Percentiles rank a stretch among this genome's conserved stretches.
phyloP scores from a whole-genome alignment of 306 rosid genomes.

The Sindora glabra region DNA sequence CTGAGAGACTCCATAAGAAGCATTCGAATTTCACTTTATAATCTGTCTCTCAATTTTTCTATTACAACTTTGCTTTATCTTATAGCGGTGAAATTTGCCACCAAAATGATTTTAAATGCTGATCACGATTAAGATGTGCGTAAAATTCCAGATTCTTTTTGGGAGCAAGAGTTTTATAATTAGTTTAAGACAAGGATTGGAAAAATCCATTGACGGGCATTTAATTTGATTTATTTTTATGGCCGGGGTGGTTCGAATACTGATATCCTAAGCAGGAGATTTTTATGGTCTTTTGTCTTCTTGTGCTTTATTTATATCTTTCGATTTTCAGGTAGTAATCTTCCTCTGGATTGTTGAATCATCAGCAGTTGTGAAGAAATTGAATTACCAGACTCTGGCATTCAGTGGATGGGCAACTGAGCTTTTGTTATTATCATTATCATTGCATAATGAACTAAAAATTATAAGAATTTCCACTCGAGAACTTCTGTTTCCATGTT shows the following conservation, averaged over 20 bases:
- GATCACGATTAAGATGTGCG: not conserved
- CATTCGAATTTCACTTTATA: not conserved
- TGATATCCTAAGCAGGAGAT: not conserved
- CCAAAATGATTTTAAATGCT: not conserved
- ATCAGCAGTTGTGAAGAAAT: not conserved
- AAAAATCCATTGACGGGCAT: conserved; percentile 1
- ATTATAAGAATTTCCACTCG: not conserved
- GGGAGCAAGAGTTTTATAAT: not conserved
- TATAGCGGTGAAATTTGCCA: not conserved
- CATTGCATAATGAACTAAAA: not conserved
- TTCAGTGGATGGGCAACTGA: not conserved
- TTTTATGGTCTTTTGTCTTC: conserved; percentile 13
- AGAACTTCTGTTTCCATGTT: not conserved
- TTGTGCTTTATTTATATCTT: conserved; percentile 1
- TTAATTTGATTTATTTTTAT: conserved; percentile 3
- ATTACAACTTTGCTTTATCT: not conserved
- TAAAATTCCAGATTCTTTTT: conserved; percentile 17
- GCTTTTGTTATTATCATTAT: not conserved
- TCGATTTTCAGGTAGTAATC: conserved; percentile 6
- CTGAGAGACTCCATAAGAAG: too few species aligned
- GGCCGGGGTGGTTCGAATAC: not conserved
- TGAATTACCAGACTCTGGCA: conserved; percentile 10
- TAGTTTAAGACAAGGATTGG: not conserved
- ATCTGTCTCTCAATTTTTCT: conserved; percentile 1
- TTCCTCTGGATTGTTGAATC: not conserved